phyloP scores from a whole-genome alignment of 2,329 filamentous ascomycete species.

The Cladosporium sp. region DNA sequence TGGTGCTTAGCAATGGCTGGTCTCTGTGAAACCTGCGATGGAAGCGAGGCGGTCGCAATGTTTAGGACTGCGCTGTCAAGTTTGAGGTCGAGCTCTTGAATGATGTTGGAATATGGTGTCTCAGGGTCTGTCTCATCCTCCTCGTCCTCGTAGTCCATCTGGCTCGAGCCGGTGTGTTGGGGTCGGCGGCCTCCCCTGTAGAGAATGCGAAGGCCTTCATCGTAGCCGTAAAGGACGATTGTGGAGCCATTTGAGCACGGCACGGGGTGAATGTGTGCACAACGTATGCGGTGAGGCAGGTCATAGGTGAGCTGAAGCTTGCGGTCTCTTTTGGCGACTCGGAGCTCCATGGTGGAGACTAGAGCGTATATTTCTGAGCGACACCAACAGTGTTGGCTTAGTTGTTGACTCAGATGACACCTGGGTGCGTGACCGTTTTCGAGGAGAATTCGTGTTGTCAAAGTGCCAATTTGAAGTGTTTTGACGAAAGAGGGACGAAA shows the following conservation, averaged over 20 bases:
- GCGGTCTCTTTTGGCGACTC: conserved; percentile 27
- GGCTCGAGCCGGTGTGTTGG: conserved; percentile 11
- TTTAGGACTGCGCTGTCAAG: conserved; percentile 52
- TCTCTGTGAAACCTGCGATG: conserved; percentile 5
- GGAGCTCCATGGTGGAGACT: conserved; percentile 18
- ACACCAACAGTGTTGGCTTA: no score
- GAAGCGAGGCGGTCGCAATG: conserved; percentile 42
- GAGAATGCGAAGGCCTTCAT: conserved; percentile 53
- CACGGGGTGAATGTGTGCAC: conserved; percentile 55
- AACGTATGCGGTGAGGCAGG: conserved; percentile 54
- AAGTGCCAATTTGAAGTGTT: neutral
- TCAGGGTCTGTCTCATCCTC: conserved; percentile 57
- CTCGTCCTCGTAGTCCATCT: conserved; percentile 46
- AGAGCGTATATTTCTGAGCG: no score
- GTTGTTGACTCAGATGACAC: no score
- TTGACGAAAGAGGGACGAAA: neutral
- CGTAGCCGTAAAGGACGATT: conserved; percentile 57
- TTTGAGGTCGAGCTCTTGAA: conserved; percentile 53
- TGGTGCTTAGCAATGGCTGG: conserved; percentile 27
- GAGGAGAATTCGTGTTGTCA: no score
- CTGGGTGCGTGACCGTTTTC: no score
- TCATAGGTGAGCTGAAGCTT: conserved; percentile 46
- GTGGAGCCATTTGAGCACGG: conserved; percentile 58
- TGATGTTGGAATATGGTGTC: conserved; percentile 50
- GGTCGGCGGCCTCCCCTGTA: conserved; percentile 54